A percentile compares a stretch with the other conserved stretches of the same genome.
phyloP scores from a whole-genome alignment of 495 filamentous ascomycete species.

The Penicillium cosmopolitanum region DNA sequence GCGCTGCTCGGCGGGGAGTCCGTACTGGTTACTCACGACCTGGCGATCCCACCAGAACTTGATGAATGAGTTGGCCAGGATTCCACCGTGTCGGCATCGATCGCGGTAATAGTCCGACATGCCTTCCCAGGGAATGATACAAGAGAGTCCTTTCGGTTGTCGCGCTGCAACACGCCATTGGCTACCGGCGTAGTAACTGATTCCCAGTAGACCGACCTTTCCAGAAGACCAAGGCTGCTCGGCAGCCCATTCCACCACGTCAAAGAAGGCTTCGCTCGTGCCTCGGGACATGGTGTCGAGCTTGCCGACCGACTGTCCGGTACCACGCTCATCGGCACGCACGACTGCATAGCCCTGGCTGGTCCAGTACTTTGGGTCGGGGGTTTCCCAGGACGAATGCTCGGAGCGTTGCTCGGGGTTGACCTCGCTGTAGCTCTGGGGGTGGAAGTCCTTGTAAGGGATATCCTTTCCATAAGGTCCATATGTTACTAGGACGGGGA shows the following conservation, averaged over 20 bases:
- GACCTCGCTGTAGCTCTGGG: slow-evolving; percentile 51
- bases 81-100: slow-evolving; percentile 65
- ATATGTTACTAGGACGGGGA: slow-evolving; percentile 47
- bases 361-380: slow-evolving; percentile 66
- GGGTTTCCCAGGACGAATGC: slow-evolving; percentile 68
- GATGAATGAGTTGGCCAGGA: slow-evolving; percentile 65
- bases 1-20: slow-evolving; percentile 40
- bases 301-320: slow-evolving; percentile 60
- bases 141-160: slow-evolving; percentile 59
- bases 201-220: slow-evolving; percentile 64
- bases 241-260: slow-evolving; percentile 67
- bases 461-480: slow-evolving; percentile 68
- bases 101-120: slow-evolving; percentile 71
- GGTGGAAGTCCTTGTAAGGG: slow-evolving; percentile 32
- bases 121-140: slow-evolving; percentile 71
- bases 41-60: slow-evolving; percentile 69
- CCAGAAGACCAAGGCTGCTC: slow-evolving; percentile 63
- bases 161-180: slow-evolving; percentile 69
- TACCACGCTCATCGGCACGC: slow-evolving; percentile 61
- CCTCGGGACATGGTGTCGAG: slow-evolving; percentile 63
- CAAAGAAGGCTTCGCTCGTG: slow-evolving; percentile 62
- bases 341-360: slow-evolving; percentile 63
- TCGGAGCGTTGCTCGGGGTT: slow-evolving; percentile 51
- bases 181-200: slow-evolving; percentile 64
- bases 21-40: slow-evolving; percentile 65